Base-by-base conservation (phyloP, 2,329 filamentous ascomycete genomes). In the Ceratocystis albifundus region DNA sequence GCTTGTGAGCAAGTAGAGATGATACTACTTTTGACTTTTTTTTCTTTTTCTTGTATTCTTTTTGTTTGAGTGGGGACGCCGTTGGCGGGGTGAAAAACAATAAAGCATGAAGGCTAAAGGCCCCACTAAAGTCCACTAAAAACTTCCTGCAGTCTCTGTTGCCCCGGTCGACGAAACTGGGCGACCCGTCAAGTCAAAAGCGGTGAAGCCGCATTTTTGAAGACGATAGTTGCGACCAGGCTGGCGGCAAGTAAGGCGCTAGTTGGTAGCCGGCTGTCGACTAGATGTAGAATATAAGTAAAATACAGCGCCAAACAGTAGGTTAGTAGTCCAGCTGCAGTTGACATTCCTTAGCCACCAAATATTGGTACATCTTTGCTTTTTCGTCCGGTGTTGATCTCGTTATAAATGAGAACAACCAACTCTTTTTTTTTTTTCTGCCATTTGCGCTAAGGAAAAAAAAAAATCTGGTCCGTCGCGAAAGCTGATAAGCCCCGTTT, bases 401-500 rank as follows among this genome's bases (percentile, higher is more conserved):
- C 8, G 36, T 4, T 41, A 41, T 12, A 41, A 41, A 41, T 41
- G 36, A 32, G 30, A 32, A 32, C 30, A 32, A 32, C 30, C 30
- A 32, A 7, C 30, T 64, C n/a, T 30, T 46, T 63, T 48, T 61
- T 61, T 66, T 66, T 55, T 57, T 41, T 30, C 28, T 55, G 36
- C 46, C 30, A 20, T 65, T 57, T 57, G 48, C 63, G 48, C 45
- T 50, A 20, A 36, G 7, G 15, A 22, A 59, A 36, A 59, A 36
- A 59, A 59, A 59, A 59, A 32, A n/a, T 59, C 28, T 36, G 55
- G 55, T 4, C 55, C 15, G 46, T 57, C 62, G 50, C 50, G 28
- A 12, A 55, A 15, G 25, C 48, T 41, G 59, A 64, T 66, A 66
- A 64, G 65, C 46, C 50, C 63, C 63, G 25, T 45, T 28, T 22